Percentiles rank a stretch among this genome's conserved stretches.
phyloP scores from a whole-genome alignment of 768 basidiomycete genomes.

The Rhodotorula toruloides region DNA sequence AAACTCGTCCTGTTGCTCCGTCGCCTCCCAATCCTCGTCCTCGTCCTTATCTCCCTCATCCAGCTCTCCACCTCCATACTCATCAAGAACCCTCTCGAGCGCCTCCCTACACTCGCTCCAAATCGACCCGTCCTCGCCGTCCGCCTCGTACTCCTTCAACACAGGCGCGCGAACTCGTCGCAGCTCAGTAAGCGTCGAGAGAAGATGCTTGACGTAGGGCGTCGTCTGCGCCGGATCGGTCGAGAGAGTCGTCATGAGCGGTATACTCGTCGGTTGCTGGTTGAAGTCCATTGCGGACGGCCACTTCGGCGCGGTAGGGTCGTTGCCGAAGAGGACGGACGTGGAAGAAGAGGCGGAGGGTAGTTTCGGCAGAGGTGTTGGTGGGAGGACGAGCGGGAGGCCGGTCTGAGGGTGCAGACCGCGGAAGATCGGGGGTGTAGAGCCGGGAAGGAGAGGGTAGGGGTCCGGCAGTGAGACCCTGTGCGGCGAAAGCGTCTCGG shows the following conservation, averaged over 20 bases:
- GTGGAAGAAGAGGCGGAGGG: constrained; percentile 10
- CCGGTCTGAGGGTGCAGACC: constrained; percentile 24
- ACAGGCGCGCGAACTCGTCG: constrained; percentile 1
- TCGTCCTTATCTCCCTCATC: constrained; percentile 17
- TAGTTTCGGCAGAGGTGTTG: background rate
- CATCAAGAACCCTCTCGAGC: constrained; percentile 26
- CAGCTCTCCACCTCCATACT: constrained; percentile 4
- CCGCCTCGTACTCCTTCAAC: constrained; percentile 29
- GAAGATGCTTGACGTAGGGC: background rate
- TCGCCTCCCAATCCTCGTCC: constrained; percentile 1
- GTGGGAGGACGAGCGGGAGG: constrained; percentile 23
- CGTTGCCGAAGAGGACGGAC: constrained; percentile 26
- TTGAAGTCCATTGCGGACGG: constrained; percentile 6
- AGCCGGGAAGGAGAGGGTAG: constrained; percentile 21
- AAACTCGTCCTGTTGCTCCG: constrained; percentile 25
- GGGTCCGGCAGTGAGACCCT: constrained; percentile 29
- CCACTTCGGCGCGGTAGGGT: constrained; percentile 22
- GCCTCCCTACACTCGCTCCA: constrained; percentile 26
- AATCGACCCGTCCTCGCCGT: constrained; percentile 26
- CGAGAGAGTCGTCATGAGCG: constrained; percentile 28
- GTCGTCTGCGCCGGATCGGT: constrained; percentile 14
- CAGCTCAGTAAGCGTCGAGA: constrained; percentile 16
- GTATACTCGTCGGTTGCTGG: constrained; percentile 19
- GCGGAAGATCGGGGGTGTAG: constrained; percentile 19
- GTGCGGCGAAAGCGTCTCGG: background rate